phyloP scores from a whole-genome alignment of 306 rosid species.

The Dicorynia guianensis region DNA sequence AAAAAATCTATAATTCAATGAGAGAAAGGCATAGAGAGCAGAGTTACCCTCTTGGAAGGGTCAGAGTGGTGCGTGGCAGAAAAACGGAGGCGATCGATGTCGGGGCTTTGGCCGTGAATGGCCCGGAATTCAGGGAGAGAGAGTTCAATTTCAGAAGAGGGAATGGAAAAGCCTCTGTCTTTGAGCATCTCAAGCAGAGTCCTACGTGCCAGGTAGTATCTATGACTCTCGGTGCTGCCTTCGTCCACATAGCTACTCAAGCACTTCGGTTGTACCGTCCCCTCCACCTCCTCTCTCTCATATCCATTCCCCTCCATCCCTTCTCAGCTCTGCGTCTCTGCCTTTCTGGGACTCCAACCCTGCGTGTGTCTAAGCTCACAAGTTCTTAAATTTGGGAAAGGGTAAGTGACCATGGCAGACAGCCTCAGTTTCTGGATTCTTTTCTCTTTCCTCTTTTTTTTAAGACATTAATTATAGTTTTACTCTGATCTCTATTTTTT shows the following conservation, averaged over 20 bases:
- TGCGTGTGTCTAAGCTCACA: neutral
- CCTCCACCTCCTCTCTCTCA: conserved; percentile 34
- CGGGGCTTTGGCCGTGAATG: conserved; percentile 59
- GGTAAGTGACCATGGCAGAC: neutral
- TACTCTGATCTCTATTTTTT: too few relatives aligned
- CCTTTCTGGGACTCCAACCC: neutral
- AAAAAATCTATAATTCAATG: neutral
- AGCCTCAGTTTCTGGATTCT: neutral
- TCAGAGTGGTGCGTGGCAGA: conserved; percentile 63
- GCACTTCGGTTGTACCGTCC: conserved; percentile 47
- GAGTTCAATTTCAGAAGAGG: conserved; percentile 58
- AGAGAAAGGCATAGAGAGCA: neutral
- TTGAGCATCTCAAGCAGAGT: conserved; percentile 83
- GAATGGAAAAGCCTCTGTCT: conserved; percentile 80
- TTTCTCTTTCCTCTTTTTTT: too few relatives aligned
- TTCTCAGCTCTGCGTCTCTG: too few relatives aligned
- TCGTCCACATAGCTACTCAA: conserved; percentile 58
- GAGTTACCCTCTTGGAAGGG: conserved; percentile 64
- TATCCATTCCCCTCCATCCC: conserved; percentile 34
- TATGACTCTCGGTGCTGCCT: conserved; percentile 71
- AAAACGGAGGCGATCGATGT: conserved; percentile 76
- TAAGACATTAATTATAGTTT: too few relatives aligned
- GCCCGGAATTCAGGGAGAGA: conserved; percentile 72
- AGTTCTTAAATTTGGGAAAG: neutral
- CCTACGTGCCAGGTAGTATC: conserved; percentile 74